Base-by-base conservation (phyloP, 1,284 basidiomycete genomes). In the Trichosporon coremiiforme region DNA sequence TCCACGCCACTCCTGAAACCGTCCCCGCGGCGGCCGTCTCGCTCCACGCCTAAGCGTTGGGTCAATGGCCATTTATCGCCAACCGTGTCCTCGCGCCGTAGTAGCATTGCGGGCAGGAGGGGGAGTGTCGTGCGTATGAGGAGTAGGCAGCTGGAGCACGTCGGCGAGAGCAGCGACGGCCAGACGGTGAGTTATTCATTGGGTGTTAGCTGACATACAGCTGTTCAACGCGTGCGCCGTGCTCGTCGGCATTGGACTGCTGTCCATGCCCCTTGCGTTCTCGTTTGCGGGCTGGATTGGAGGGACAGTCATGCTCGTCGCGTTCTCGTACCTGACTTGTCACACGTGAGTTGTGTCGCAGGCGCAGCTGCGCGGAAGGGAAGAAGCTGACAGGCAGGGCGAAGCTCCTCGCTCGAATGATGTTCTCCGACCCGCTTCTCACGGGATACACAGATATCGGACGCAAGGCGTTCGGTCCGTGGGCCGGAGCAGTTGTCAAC, bases 161-260 rank as follows among this genome's bases (percentile, higher is more conserved):
- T 36, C 31, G 91, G 60, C 84, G 87, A 81, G 90, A 91, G 79
- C 72, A 94, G 92, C 1, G 93, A 90, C 78, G 90, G 91, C 31
- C 92, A 94, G 80, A 94, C 92, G 22, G 92, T 93, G 76, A 75
- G 89, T 80, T 47, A 71, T 62, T 70, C 70, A 2, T 2, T 31
- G 55, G 29, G 29, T 78, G 70, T 15, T 13, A 29, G 36, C 35
- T 45, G 65, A 55, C 73, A 35, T 3, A 3, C 74, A 93, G 91
- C 84, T 96, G n/a, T 95, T 95, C 85, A 96, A 96, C 77, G 90
- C 91, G 8, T 91, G 91, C 63, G 93, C 92, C 9, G 91, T 94
- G 31, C 85, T 95, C 9, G 86, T 95, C 8, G 94, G 94, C 5
- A 91, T 96, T 73, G 94, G 94, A 2, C 90, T 97, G 85, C 86